A percentile compares a stretch with the other conserved stretches of the same genome.
Evolutionary conservation across 805 yeast genomes (phyloP).

Genomic region (Myxozyma geophila): DNA sequence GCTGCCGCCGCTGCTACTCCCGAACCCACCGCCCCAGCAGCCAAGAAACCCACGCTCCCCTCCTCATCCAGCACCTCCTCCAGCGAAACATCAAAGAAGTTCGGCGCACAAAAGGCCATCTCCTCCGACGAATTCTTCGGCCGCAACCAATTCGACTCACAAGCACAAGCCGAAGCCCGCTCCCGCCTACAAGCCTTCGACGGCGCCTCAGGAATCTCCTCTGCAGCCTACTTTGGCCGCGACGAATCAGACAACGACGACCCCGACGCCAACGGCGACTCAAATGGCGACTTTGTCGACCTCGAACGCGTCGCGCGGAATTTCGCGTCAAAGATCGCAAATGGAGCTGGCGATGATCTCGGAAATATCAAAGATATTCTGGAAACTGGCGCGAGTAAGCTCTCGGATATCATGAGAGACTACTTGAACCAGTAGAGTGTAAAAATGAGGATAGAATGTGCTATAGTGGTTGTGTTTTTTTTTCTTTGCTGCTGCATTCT

Average conservation of each 20-base stretch:
- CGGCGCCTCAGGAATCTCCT: conserved; percentile 89
- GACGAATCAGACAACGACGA: conserved; percentile 59
- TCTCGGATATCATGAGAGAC: conserved; percentile 85
- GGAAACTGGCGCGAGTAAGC: conserved; percentile 90
- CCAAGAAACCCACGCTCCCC: conserved; percentile 50
- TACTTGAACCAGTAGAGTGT: conserved; percentile 41
- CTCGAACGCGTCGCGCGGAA: conserved; percentile 65
- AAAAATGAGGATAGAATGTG: not conserved
- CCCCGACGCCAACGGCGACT: conserved; percentile 40
- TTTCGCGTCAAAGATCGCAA: conserved; percentile 68
- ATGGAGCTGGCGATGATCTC: conserved; percentile 83
- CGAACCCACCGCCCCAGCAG: conserved; percentile 37
- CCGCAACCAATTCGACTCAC: conserved; percentile 78
- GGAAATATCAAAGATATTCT: conserved; percentile 87
- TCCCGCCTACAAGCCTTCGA: conserved; percentile 78
- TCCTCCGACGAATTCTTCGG: conserved; percentile 96
- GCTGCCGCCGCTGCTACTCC: conserved; percentile 57
- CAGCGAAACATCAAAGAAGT: conserved; percentile 54
- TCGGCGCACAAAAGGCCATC: conserved; percentile 88
- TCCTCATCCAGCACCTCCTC: conserved; percentile 45
- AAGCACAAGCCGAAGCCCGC: conserved; percentile 77
- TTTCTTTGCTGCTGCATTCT: not conserved
- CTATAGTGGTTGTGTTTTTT: not conserved
- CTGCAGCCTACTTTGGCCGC: conserved; percentile 90
- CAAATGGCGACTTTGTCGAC: conserved; percentile 45